Percentiles rank a stretch among this genome's conserved stretches.
phyloP scores from a whole-genome alignment of 495 filamentous ascomycete genomes.

The Penicillium lagena region DNA sequence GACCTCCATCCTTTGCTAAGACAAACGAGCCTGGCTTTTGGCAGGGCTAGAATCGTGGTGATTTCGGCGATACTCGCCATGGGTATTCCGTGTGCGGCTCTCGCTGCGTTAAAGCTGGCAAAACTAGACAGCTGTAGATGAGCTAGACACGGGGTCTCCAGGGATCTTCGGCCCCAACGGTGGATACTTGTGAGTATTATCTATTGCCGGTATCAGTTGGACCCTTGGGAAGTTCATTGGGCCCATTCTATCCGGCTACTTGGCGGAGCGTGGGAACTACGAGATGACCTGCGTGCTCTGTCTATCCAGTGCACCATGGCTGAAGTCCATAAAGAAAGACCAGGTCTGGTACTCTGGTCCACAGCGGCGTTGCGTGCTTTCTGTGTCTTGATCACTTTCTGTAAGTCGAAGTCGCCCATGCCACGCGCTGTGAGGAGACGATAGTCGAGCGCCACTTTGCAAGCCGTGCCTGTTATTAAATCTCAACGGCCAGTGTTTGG shows the following conservation, averaged over 20 bases:
- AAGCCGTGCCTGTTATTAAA: not conserved
- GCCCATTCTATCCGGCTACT: constrained; percentile 23
- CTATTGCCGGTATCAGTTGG: constrained; percentile 22
- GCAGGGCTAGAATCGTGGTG: too few relatives aligned
- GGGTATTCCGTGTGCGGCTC: too few relatives aligned
- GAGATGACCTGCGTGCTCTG: constrained; percentile 18
- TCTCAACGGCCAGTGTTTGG: not conserved
- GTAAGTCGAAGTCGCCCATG: constrained; percentile 4
- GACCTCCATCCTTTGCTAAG: too few relatives aligned
- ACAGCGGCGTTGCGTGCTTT: constrained; percentile 6
- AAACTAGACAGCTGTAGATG: constrained; percentile 18
- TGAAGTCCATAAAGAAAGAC: too few relatives aligned
- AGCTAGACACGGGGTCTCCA: constrained; percentile 7
- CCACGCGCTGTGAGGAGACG: constrained; percentile 1
- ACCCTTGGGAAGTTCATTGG: constrained; percentile 22
- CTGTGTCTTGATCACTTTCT: constrained; percentile 2
- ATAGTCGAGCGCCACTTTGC: not conserved
- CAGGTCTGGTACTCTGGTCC: not conserved
- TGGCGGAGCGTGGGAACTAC: constrained; percentile 24
- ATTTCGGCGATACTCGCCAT: too few relatives aligned
- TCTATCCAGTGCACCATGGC: not conserved
- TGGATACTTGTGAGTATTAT: constrained; percentile 23
- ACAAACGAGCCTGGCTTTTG: too few relatives aligned
- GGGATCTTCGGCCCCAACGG: constrained; percentile 18
- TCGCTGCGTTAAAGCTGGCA: too few relatives aligned